These are phyloP conservation scores for Kodamaea kakaduensis DNA, from an alignment of 805 yeast genomes.

Conservation along the genomic window DNA sequence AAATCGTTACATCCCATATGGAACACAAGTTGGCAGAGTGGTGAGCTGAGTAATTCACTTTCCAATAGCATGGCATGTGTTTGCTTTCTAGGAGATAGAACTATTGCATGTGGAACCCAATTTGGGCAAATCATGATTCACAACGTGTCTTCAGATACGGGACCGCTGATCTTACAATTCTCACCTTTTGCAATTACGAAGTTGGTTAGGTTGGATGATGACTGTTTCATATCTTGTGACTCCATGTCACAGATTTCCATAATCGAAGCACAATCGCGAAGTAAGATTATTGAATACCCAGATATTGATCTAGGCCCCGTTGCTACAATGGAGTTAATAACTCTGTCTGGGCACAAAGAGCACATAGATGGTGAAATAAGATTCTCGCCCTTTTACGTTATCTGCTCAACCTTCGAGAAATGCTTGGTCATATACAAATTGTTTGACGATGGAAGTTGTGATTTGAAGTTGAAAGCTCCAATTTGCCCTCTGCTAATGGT, in stretches of 20 bases:
- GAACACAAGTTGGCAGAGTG: too few relatives aligned
- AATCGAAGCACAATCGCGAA: conserved; percentile 14
- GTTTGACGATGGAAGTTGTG: conserved; percentile 16
- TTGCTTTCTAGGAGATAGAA: conserved; percentile 13
- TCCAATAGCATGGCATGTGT: conserved; percentile 24
- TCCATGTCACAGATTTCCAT: conserved; percentile 30
- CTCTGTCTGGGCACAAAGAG: not conserved
- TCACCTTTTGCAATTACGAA: conserved; percentile 25
- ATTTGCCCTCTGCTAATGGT: conserved; percentile 3
- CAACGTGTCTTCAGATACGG: conserved; percentile 15
- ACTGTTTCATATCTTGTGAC: conserved; percentile 24
- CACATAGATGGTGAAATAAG: not conserved
- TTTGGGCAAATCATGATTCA: conserved; percentile 27
- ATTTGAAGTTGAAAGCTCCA: conserved; percentile 14
- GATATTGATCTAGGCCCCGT: conserved; percentile 23
- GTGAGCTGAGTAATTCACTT: too few relatives aligned
- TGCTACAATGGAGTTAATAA: conserved; percentile 14
- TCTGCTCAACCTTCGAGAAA: conserved; percentile 22
- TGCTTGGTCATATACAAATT: conserved; percentile 21
- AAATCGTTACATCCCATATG: too few relatives aligned
- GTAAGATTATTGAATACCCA: conserved; percentile 14
- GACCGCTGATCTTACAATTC: conserved; percentile 13
- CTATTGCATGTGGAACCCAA: conserved; percentile 28
- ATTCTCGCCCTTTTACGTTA: conserved; percentile 23
- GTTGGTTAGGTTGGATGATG: conserved; percentile 15